Evolutionary conservation across 352 stramenopile genomes (phyloP).

Genomic region (Phytophthora rubi): DNA sequence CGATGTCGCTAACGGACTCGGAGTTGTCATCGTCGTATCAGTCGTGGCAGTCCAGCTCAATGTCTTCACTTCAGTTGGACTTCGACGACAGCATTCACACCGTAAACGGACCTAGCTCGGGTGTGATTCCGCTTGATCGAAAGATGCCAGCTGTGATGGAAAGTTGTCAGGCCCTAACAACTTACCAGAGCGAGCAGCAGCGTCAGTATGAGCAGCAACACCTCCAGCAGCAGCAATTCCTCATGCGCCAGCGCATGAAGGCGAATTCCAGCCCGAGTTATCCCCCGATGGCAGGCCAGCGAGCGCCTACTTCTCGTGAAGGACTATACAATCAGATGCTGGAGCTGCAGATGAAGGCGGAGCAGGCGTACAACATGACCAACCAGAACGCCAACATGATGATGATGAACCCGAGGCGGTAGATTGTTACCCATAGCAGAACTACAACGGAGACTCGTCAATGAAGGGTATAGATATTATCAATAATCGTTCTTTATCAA

Average conservation of each 20-base stretch:
- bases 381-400: slow-evolving; percentile 77
- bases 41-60: slow-evolving; percentile 64
- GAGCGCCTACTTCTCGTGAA: slow-evolving; percentile 38
- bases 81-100: slow-evolving; percentile 47
- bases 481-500: slow-evolving; percentile 13
- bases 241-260: slow-evolving; percentile 38
- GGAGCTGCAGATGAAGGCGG: slow-evolving; percentile 72
- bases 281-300: slow-evolving; percentile 17
- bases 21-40: slow-evolving; percentile 65
- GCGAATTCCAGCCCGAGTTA: slow-evolving; percentile 23
- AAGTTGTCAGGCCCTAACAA: slow-evolving; percentile 20
- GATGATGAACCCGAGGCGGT: slow-evolving; percentile 51
- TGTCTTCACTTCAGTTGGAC: slow-evolving; percentile 63
- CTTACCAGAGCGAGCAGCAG: slow-evolving; percentile 43
- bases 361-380: slow-evolving; percentile 70
- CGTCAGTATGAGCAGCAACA: slow-evolving; percentile 47
- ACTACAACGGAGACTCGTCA: slow-evolving; percentile 8
- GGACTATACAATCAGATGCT: slow-evolving; percentile 84
- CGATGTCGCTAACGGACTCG: slow-evolving; percentile 55
- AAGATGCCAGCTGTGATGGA: slow-evolving; percentile 62
- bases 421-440: slow-evolving; percentile 11
- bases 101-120: slow-evolving; percentile 23
- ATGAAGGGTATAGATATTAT: slow-evolving; percentile 22
- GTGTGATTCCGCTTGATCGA: slow-evolving; percentile 33
- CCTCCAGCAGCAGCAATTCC: slow-evolving; percentile 41